These are phyloP conservation scores for Cucumis cinereus DNA, from an alignment of 306 rosid genomes.

Conservation along the genomic window DNA sequence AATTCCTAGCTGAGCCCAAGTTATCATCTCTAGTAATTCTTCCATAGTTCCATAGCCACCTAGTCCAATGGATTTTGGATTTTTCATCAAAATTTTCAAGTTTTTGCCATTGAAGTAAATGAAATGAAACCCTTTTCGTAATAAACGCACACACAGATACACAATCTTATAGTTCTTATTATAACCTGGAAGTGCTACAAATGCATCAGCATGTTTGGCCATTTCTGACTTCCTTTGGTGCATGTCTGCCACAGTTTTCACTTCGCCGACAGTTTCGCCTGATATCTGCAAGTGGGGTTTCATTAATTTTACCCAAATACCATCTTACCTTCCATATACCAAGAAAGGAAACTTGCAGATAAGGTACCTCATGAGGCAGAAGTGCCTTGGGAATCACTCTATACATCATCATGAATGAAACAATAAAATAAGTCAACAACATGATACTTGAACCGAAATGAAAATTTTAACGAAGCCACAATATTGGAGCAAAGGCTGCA, in stretches of 20 bases:
- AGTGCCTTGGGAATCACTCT: slow-evolving; percentile 59
- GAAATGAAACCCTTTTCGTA: neutral
- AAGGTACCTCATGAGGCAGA: slow-evolving; percentile 40
- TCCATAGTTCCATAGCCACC: slow-evolving; percentile 29
- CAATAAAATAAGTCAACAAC: neutral
- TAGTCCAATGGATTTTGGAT: neutral
- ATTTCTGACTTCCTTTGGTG: slow-evolving; percentile 58
- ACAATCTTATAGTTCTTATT: neutral
- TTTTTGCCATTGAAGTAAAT: neutral
- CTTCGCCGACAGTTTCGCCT: slow-evolving; percentile 47
- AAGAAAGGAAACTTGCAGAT: slow-evolving; percentile 5
- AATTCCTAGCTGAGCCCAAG: slow-evolving; percentile 28
- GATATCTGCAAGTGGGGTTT: slow-evolving; percentile 30
- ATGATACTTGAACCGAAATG: neutral
- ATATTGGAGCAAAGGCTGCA: neutral
- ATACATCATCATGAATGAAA: slow-evolving; percentile 9
- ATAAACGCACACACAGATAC: neutral
- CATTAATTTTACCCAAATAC: slow-evolving; percentile 6
- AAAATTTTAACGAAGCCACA: neutral
- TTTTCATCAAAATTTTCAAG: neutral
- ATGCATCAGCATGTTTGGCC: slow-evolving; percentile 58
- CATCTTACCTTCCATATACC: neutral
- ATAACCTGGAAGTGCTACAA: slow-evolving; percentile 59
- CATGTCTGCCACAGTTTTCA: slow-evolving; percentile 41
- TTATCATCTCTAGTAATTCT: slow-evolving; percentile 20